A percentile compares a stretch with the other conserved stretches of the same genome.
These are phyloP conservation scores for Aspergillus campestris DNA, from an alignment of 495 filamentous ascomycete species.

Conservation along the genomic window DNA sequence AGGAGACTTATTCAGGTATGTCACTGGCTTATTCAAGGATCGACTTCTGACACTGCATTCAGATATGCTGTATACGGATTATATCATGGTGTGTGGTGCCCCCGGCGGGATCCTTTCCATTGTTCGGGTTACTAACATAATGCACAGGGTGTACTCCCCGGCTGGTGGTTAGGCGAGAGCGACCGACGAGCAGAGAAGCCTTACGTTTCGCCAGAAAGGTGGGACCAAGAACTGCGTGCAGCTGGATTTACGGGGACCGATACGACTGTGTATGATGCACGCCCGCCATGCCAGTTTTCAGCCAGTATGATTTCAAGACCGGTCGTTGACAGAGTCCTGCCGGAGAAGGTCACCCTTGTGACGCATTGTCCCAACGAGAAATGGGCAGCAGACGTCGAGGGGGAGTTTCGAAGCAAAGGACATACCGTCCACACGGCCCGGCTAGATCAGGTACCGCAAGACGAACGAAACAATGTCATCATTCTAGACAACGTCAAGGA, in stretches of 20 bases:
- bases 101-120: neutral
- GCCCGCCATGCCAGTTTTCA: slow-evolving; percentile 21
- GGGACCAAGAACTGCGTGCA: slow-evolving; percentile 17
- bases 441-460: too few species aligned
- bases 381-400: too few species aligned
- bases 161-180: slow-evolving; percentile 24
- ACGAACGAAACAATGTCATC: too few species aligned
- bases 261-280: slow-evolving; percentile 20
- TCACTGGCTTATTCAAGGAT: slow-evolving; percentile 8
- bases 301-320: slow-evolving; percentile 24
- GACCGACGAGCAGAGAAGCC: slow-evolving; percentile 21
- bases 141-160: slow-evolving; percentile 11
- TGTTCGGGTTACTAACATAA: too few species aligned
- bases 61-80: slow-evolving; percentile 14
- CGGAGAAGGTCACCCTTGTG: too few species aligned
- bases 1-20: slow-evolving; percentile 11
- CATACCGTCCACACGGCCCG: too few species aligned
- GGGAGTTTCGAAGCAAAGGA: too few species aligned
- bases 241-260: slow-evolving; percentile 25
- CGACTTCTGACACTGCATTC: slow-evolving; percentile 17
- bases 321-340: neutral
- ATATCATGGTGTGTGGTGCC: neutral
- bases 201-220: slow-evolving; percentile 15
- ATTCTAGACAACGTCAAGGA: too few species aligned
- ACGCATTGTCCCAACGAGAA: too few species aligned